Percentiles rank a stretch among this genome's conserved stretches.
These are phyloP conservation scores for Mycena sp. DNA, from an alignment of 1,284 basidiomycete species.

Conservation along the genomic window DNA sequence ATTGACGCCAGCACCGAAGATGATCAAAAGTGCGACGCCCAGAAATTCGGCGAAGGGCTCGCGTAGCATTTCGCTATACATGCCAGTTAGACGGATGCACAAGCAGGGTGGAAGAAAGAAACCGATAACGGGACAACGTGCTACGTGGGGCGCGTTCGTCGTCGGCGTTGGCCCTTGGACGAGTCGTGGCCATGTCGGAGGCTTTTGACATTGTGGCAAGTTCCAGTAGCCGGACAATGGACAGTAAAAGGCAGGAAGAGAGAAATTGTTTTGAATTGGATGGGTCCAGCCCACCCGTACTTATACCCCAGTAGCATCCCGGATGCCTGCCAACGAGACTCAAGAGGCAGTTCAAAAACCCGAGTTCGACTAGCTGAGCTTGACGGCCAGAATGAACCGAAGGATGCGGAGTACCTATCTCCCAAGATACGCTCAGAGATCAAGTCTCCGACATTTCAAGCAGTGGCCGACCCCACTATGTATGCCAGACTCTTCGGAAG, in stretches of 20 bases:
- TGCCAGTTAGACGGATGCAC: not conserved
- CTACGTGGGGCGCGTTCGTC: not conserved
- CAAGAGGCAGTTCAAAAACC: no score
- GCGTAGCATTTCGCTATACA: constrained; percentile 46
- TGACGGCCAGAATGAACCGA: constrained; percentile 4
- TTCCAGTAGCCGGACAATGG: not conserved
- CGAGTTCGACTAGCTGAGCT: not conserved
- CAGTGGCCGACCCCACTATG: not conserved
- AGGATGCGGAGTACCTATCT: not conserved
- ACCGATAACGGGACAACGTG: constrained; percentile 13
- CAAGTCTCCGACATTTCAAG: not conserved
- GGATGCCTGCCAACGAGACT: no score
- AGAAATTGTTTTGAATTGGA: not conserved
- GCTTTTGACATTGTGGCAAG: not conserved
- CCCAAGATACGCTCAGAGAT: not conserved
- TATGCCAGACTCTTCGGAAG: no score
- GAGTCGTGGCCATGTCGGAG: constrained; percentile 13
- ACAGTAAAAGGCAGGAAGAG: not conserved
- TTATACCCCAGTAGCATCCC: not conserved
- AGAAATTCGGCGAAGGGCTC: constrained; percentile 74
- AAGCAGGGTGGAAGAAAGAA: not conserved
- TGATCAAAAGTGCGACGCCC: constrained; percentile 69
- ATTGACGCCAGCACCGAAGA: constrained; percentile 68
- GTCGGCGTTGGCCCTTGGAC: not conserved
- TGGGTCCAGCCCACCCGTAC: not conserved